Evolutionary conservation across 352 stramenopile genomes (phyloP).

Genomic region (Globisporangium paroecandrum): DNA sequence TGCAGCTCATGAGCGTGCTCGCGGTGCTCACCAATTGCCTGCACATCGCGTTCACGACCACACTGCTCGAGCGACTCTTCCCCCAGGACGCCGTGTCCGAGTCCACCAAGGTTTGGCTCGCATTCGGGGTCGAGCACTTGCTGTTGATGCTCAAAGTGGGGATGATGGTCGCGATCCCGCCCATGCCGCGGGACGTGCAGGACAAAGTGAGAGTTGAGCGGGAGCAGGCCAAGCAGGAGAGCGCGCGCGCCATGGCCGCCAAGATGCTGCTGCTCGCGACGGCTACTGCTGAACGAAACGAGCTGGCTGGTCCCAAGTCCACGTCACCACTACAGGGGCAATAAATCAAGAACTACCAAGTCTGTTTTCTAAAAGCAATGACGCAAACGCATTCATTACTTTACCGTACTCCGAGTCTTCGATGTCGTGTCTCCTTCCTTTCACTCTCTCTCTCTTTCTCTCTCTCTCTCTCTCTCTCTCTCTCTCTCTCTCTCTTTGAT

Average conservation of each 20-base stretch:
- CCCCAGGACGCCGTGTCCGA: conserved; percentile 19
- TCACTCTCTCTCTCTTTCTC: neutral
- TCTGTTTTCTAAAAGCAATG: neutral
- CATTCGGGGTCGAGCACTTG: conserved; percentile 71
- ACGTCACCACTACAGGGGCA: neutral
- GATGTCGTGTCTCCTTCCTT: neutral
- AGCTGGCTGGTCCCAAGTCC: neutral
- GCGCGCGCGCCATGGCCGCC: conserved; percentile 53
- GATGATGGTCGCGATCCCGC: conserved; percentile 54
- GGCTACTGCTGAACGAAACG: neutral
- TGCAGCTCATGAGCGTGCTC: conserved; percentile 95
- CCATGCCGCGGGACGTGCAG: conserved; percentile 49
- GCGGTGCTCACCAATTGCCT: conserved; percentile 95
- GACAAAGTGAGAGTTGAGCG: conserved; percentile 48
- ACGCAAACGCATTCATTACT: neutral
- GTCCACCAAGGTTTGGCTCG: conserved; percentile 72
- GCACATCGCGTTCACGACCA: conserved; percentile 88
- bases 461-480: neutral
- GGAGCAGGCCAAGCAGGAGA: conserved; percentile 68
- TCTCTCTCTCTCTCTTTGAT: neutral
- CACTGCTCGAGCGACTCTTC: conserved; percentile 49
- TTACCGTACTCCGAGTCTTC: conserved; percentile 1
- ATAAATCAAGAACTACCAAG: neutral
- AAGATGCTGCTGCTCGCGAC: conserved; percentile 21
- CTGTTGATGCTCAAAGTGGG: conserved; percentile 64